Evolutionary conservation across 2,329 filamentous ascomycete species (phyloP).

Genomic region (Metarhizium guizhouense): DNA sequence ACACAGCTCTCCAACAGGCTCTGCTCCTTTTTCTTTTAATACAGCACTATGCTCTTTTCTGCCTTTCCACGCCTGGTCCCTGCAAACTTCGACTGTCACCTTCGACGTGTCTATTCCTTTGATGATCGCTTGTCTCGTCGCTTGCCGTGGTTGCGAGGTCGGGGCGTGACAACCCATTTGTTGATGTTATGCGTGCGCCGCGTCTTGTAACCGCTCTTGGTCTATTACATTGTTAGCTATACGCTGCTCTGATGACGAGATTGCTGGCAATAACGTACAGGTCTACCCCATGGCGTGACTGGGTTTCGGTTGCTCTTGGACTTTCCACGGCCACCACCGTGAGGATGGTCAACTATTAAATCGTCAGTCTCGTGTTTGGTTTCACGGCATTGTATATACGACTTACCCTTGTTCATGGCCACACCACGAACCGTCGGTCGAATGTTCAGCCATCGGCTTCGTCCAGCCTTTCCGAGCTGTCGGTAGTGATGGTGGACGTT

Average conservation of each 20-base stretch:
- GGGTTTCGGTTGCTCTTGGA: slow-evolving; percentile 97
- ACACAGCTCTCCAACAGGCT: background rate
- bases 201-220: slow-evolving; percentile 88
- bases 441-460: slow-evolving; percentile 88
- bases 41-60: background rate
- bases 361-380: background rate
- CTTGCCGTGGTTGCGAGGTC: slow-evolving; percentile 86
- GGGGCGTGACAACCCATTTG: slow-evolving; percentile 78
- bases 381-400: background rate
- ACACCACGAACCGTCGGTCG: slow-evolving; percentile 92
- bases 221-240: slow-evolving; percentile 27
- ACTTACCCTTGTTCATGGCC: slow-evolving; percentile 89
- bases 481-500: slow-evolving; percentile 86
- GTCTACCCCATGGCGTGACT: slow-evolving; percentile 92
- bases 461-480: slow-evolving; percentile 89
- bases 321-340: slow-evolving; percentile 98
- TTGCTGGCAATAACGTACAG: slow-evolving; percentile 50
- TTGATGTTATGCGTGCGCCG: slow-evolving; percentile 82
- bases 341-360: slow-evolving; percentile 73
- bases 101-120: slow-evolving; percentile 13
- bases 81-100: background rate
- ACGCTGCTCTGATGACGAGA: background rate
- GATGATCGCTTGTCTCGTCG: slow-evolving; percentile 55
- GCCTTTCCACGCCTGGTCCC: background rate
- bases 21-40: background rate